Evolutionary conservation across 805 yeast genomes (phyloP), one percentile per base, ranked within the genome.

Genomic region (Saccharomycopsis sp.): DNA sequence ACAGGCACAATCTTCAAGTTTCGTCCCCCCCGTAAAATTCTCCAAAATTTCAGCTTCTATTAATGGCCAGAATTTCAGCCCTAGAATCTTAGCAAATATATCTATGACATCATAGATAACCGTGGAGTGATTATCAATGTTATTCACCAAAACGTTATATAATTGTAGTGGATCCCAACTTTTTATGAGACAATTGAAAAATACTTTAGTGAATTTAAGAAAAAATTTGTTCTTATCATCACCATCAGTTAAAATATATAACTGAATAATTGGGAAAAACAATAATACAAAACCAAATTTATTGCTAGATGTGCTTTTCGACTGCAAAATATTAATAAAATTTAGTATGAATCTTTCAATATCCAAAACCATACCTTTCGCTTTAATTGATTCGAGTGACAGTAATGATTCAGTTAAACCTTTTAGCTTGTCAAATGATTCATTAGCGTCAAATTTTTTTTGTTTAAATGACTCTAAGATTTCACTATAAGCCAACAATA

Each of bases 201-300:
- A 49, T 7, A 17, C 21, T 2, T 14, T n/a, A 6, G 16, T n/a
- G 24, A 34, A 22, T 11, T 35, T 42, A 7, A 22, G 6, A 16
- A 31, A 23, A 16, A 31, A 23, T 16, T 32, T 34, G 31, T 36
- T 34, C 23, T 19, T 31, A 13, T 40, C 6, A 8, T 20, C 29
- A 11, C 8, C 9, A 23, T 32, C 27, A 19, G 14, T 17, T 26
- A 47, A 19, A n/a, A 46, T 38, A 11, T n/a, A 16, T 13, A 49
- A 26, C 32, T 49, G 52, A 4, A 49, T 19, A n/a, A 49, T 19
- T 19, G 52, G 52, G 40, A 49, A 49, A 19, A 45, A 38, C 35
- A 49, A 22, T n/a, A 49, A 28, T 4, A 49, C 39, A 31, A 46
- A 45, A 7, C n/a, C 19, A 27, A 45, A 38, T 22, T 29, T 23